These are phyloP conservation scores for Balansia obtecta DNA, from an alignment of 2,329 filamentous ascomycete genomes.

Conservation along the genomic window DNA sequence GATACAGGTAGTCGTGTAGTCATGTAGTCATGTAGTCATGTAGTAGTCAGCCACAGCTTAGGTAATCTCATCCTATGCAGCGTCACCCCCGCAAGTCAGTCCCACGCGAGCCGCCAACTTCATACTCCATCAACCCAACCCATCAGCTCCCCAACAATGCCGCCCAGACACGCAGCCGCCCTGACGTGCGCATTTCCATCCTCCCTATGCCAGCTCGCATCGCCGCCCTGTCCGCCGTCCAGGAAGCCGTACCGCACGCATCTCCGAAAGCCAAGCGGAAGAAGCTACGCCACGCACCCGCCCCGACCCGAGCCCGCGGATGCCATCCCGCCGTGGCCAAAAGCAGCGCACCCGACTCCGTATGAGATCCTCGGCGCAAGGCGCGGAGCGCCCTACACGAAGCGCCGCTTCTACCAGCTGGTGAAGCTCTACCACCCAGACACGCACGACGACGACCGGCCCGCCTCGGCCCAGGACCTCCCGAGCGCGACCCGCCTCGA, in stretches of 20 bases:
- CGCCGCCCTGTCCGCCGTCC: not conserved
- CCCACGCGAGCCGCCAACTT: not conserved
- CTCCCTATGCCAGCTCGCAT: not conserved
- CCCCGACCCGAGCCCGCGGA: not conserved
- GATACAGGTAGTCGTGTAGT: too few species aligned
- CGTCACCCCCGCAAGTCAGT: too few species aligned
- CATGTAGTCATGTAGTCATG: too few species aligned
- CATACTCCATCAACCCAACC: not conserved
- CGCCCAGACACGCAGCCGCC: not conserved
- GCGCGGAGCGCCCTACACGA: constrained; percentile 59
- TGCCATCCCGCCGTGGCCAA: constrained; percentile 31
- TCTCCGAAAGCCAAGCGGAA: not conserved
- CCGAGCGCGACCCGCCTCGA: constrained; percentile 59
- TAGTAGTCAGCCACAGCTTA: too few species aligned
- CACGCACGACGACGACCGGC: constrained; percentile 29
- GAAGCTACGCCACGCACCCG: constrained; percentile 3
- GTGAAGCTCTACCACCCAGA: constrained; percentile 97
- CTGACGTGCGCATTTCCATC: not conserved
- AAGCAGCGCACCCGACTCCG: constrained; percentile 51
- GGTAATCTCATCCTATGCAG: too few species aligned
- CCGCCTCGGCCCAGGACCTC: constrained; percentile 6
- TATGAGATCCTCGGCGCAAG: constrained; percentile 70
- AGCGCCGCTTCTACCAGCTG: constrained; percentile 74
- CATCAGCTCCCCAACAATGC: not conserved
- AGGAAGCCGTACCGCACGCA: not conserved